These are phyloP conservation scores for Raffaelea deltoideospora DNA, from an alignment of 2,329 filamentous ascomycete genomes.

Conservation along the genomic window DNA sequence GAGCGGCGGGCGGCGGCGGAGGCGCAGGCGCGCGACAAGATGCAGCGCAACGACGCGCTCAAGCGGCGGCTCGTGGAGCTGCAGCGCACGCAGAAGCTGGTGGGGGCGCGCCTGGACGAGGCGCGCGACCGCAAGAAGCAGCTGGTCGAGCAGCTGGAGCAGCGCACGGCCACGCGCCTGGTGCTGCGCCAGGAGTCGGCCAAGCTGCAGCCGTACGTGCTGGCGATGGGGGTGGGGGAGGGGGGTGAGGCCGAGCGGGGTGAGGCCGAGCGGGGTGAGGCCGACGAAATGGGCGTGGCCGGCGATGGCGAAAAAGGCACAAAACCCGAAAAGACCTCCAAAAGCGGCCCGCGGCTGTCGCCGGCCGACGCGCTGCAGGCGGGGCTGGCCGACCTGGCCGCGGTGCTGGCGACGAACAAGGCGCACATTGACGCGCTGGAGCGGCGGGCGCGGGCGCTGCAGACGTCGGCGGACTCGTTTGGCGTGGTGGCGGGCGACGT, in stretches of 20 bases:
- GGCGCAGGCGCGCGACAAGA: conserved; percentile 68
- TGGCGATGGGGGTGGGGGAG: too few relatives aligned
- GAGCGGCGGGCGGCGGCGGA: conserved; percentile 70
- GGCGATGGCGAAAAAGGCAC: too few relatives aligned
- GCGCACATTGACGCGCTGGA: conserved; percentile 77
- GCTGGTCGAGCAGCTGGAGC: conserved; percentile 56
- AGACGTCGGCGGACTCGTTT: conserved; percentile 87
- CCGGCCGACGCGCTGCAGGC: conserved; percentile 72
- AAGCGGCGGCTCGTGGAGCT: conserved; percentile 72
- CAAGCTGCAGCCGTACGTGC: conserved; percentile 81
- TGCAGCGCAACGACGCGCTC: conserved; percentile 70
- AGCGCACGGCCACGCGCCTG: conserved; percentile 54
- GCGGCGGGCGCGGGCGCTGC: conserved; percentile 70
- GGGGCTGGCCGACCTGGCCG: conserved; percentile 65
- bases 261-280: too few relatives aligned
- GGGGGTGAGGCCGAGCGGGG: too few relatives aligned
- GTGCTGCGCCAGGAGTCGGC: conserved; percentile 68
- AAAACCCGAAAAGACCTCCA: too few relatives aligned
- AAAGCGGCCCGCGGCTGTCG: too few relatives aligned
- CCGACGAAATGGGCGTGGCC: too few relatives aligned
- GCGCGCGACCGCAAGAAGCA: conserved; percentile 67
- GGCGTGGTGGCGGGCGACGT: conserved; percentile 73
- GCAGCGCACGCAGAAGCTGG: conserved; percentile 65
- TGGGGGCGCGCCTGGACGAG: conserved; percentile 69
- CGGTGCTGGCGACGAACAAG: conserved; percentile 64